Percentiles rank a stretch among this genome's conserved stretches.
Evolutionary conservation across 2,329 filamentous ascomycete genomes (phyloP).

Genomic region (Aspergillus transmontanensis): DNA sequence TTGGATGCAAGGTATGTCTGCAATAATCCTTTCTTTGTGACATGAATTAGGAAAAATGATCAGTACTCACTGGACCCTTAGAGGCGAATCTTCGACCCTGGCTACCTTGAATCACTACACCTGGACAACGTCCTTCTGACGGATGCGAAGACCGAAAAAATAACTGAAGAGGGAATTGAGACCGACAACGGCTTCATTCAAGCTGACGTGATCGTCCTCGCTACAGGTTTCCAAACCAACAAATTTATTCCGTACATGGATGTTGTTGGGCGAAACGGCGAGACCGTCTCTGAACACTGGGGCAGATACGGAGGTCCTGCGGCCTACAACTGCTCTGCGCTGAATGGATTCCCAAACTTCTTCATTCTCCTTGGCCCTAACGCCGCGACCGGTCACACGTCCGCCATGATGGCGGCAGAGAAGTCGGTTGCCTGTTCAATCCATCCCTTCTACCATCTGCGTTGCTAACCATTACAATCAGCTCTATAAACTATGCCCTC

Average conservation of each 20-base stretch:
- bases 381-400: conserved; percentile 44
- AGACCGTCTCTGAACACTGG: conserved; percentile 28
- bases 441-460: background rate
- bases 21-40: no score
- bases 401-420: conserved; percentile 61
- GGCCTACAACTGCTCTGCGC: conserved; percentile 60
- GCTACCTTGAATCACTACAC: background rate
- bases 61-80: background rate
- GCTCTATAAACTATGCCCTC: conserved; percentile 59
- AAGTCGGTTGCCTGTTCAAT: conserved; percentile 39
- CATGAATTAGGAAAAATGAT: no score
- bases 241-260: conserved; percentile 27
- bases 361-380: conserved; percentile 38
- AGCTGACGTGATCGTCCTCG: conserved; percentile 30
- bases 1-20: background rate
- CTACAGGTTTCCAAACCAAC: conserved; percentile 31
- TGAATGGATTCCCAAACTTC: conserved; percentile 54
- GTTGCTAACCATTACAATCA: conserved; percentile 1
- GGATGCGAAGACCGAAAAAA: conserved; percentile 49
- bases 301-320: conserved; percentile 54
- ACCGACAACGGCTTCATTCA: conserved; percentile 23
- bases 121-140: conserved; percentile 48
- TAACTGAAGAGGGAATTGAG: conserved; percentile 47
- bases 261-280: conserved; percentile 26
- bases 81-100: background rate